Percentiles rank a stretch among this genome's conserved stretches.
phyloP scores from a whole-genome alignment of 2,329 filamentous ascomycete genomes.

The Penicillium sp. region DNA sequence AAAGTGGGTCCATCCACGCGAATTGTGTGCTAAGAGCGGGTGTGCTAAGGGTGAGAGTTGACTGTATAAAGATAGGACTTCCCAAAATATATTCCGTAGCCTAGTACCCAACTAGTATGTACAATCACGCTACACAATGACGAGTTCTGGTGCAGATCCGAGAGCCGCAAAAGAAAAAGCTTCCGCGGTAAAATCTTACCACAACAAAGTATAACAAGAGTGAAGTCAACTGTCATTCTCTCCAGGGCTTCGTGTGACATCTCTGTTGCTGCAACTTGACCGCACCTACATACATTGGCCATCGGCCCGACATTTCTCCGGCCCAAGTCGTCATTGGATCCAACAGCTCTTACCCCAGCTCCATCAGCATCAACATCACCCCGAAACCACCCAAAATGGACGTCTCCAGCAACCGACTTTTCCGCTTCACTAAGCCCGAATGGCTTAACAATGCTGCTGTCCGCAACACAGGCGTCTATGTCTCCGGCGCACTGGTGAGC shows the following conservation, averaged over 20 bases:
- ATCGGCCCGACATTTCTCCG: constrained; percentile 20
- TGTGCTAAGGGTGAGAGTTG: too few species aligned
- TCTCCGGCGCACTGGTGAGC: constrained; percentile 64
- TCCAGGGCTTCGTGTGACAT: background rate
- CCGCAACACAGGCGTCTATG: constrained; percentile 65
- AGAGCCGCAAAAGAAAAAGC: too few species aligned
- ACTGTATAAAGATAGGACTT: too few species aligned
- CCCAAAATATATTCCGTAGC: too few species aligned
- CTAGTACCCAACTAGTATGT: too few species aligned
- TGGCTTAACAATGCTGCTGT: constrained; percentile 67
- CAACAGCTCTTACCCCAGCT: constrained; percentile 11
- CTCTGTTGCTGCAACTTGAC: background rate
- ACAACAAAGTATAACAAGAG: too few species aligned
- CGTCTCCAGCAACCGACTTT: constrained; percentile 57
- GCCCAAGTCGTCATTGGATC: constrained; percentile 18
- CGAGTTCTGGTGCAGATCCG: too few species aligned
- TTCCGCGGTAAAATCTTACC: too few species aligned
- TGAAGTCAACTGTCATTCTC: too few species aligned
- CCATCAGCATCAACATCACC: background rate
- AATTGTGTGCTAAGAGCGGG: too few species aligned
- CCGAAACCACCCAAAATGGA: constrained; percentile 31
- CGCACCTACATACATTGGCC: background rate
- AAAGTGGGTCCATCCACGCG: too few species aligned
- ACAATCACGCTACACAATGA: too few species aligned
- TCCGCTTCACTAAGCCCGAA: constrained; percentile 66